Conservation (phyloP, 2,329 filamentous ascomycete species). For the Sporothrix humicola region DNA sequence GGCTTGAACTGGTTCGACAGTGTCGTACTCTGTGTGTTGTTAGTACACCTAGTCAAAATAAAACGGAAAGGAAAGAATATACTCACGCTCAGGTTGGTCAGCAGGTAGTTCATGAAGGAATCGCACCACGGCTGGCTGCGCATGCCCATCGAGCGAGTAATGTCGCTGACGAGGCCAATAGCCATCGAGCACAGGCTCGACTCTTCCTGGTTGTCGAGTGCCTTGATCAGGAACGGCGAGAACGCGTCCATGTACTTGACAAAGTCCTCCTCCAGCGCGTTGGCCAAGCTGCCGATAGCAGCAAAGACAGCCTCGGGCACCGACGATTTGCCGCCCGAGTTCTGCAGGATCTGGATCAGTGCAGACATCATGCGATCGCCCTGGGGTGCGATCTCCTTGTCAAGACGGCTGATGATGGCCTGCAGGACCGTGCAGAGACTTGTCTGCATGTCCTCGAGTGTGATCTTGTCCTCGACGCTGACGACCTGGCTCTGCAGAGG, state of each 20-base stretch:
- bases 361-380: slow-evolving; percentile 94
- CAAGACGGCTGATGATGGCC: slow-evolving; percentile 87
- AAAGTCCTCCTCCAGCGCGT: slow-evolving; percentile 90
- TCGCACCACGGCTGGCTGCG: slow-evolving; percentile 95
- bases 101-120: slow-evolving; percentile 95
- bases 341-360: slow-evolving; percentile 78
- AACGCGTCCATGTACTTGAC: slow-evolving; percentile 98
- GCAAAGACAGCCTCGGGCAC: slow-evolving; percentile 95
- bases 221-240: slow-evolving; percentile 88
- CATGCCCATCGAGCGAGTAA: slow-evolving; percentile 87
- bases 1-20: slow-evolving; percentile 97
- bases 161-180: slow-evolving; percentile 95
- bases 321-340: slow-evolving; percentile 81
- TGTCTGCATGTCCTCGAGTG: slow-evolving; percentile 96
- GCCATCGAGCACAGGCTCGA: slow-evolving; percentile 94
- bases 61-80: slow-evolving; percentile 29
- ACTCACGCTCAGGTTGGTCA: slow-evolving; percentile 84
- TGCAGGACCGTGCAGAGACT: slow-evolving; percentile 90
- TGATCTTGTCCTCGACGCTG: slow-evolving; percentile 94
- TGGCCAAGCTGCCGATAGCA: slow-evolving; percentile 88
- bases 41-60: slow-evolving; percentile 29
- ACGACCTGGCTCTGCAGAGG: slow-evolving; percentile 91
- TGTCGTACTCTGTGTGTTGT: slow-evolving; percentile 68
- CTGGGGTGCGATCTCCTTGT: slow-evolving; percentile 87
- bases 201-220: slow-evolving; percentile 94